Percentiles rank a stretch among this genome's conserved stretches.
Conservation (phyloP, 352 stramenopile species). For the Phytophthora podocarpi region DNA sequence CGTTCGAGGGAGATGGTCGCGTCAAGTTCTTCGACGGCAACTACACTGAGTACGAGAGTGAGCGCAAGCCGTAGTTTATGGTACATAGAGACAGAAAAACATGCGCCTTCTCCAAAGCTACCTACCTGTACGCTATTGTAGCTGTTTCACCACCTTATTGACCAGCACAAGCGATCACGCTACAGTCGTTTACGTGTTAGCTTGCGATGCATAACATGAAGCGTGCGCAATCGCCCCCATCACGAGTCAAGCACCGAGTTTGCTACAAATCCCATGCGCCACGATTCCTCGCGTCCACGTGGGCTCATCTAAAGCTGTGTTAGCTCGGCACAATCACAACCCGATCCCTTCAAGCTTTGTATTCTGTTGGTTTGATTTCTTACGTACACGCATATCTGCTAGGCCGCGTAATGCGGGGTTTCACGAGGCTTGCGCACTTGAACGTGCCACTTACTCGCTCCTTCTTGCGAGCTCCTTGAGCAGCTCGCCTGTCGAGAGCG, state of each 20-base stretch:
- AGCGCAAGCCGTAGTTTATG: constrained; percentile 46
- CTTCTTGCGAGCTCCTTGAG: constrained; percentile 79
- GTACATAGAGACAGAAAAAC: background rate
- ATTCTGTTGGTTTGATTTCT: background rate
- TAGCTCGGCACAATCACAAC: too few species aligned
- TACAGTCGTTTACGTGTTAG: too few species aligned
- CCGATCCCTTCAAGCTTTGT: background rate
- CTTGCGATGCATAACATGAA: too few species aligned
- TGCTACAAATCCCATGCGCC: too few species aligned
- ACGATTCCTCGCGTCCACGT: too few species aligned
- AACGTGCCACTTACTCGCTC: constrained; percentile 41
- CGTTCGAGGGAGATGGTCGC: constrained; percentile 75
- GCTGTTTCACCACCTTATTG: too few species aligned
- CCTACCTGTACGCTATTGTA: too few species aligned
- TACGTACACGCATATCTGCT: constrained; percentile 6
- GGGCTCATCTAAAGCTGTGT: too few species aligned
- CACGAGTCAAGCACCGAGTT: too few species aligned
- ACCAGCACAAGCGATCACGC: too few species aligned
- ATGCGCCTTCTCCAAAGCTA: too few species aligned
- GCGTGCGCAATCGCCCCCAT: too few species aligned
- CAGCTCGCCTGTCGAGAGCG: constrained; percentile 73
- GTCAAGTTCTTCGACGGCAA: constrained; percentile 88
- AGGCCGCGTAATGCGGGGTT: background rate
- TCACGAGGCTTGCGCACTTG: background rate
- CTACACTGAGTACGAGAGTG: constrained; percentile 87